Evolutionary conservation across 2,329 filamentous ascomycete species (phyloP).

Genomic region (Metarhizium guizhouense): DNA sequence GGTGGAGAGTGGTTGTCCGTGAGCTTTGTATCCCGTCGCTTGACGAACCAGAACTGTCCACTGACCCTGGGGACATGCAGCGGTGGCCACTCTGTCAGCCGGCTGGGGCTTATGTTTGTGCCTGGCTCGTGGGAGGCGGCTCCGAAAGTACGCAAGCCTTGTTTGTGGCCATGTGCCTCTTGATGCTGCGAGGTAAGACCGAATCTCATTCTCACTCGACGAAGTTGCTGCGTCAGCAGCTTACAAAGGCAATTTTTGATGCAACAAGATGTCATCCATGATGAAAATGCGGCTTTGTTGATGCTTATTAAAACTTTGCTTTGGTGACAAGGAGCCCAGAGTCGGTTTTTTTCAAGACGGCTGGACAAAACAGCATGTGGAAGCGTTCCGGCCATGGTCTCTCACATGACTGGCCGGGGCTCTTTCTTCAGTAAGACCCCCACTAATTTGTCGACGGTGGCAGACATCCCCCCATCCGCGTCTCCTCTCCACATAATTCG

Average conservation of each 20-base stretch:
- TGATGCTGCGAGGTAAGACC: not conserved
- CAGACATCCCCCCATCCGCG: not conserved
- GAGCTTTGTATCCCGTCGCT: no score
- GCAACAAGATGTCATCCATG: not conserved
- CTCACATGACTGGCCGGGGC: not conserved
- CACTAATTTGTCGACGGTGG: no score
- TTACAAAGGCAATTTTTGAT: not conserved
- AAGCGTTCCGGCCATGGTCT: not conserved
- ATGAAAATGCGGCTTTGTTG: not conserved
- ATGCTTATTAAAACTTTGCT: not conserved
- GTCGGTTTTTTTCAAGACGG: not conserved
- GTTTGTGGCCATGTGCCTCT: not conserved
- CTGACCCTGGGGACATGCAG: no score
- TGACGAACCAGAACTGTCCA: no score
- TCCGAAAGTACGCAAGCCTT: not conserved
- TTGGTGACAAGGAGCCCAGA: not conserved
- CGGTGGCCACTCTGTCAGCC: no score
- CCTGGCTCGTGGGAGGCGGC: no score
- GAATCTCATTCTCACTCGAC: not conserved
- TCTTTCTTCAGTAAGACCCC: no score
- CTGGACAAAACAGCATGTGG: not conserved
- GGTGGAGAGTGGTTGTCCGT: no score
- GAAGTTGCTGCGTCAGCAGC: not conserved
- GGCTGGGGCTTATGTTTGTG: no score
- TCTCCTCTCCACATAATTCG: not conserved